Base-by-base conservation (phyloP, 2,329 filamentous ascomycete genomes). In the Emydomyces testavorans region DNA sequence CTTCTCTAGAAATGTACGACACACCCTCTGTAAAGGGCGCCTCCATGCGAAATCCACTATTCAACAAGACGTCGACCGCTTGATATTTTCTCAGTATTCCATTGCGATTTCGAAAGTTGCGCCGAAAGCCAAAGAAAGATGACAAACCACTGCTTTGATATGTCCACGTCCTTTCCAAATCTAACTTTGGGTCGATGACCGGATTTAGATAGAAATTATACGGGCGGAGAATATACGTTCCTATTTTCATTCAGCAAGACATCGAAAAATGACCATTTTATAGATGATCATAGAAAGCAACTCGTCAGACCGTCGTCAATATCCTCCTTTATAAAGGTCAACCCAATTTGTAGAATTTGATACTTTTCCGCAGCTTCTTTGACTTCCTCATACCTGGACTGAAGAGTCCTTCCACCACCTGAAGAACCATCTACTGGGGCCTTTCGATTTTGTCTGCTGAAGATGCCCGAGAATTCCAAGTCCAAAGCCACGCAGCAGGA, bases 131-230 rank as follows among this genome's bases (percentile, higher is more conserved):
- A 26, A 48, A 13, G 5, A 20, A 15, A n/a, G 29, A 43, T 16
- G 15, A 56, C 62, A 55, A 64, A 72, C 70, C 65, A 47, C 74
- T 72, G 52, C 72, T 78, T 54, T 77, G 75, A 51, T 75, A 75
- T 10, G 70, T 69, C 57, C 80, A 77, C 44, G 72, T 72, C n/a
- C 80, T 72, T 52, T 80, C 76, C 35, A 83, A 59, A 13, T 75
- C 74, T 21, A 82, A 59, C 13, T 69, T 70, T 47, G 68, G 63
- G 44, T 76, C 70, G 15, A 68, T 58, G 8, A 80, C 58, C 1
- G 80, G 80, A 52, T 68, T 78, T 44, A 84, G 59, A 54, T 75
- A 71, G 62, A 83, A 71, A 61, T 83, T 83, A 66, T 80, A 83
- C 2, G 80, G 78, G 20, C 74, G 73, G 28, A 80, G 65, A 4